A percentile compares a stretch with the other conserved stretches of the same genome.
Evolutionary conservation across 306 rosid genomes (phyloP).

Genomic region (Quercus berberidifolia): DNA sequence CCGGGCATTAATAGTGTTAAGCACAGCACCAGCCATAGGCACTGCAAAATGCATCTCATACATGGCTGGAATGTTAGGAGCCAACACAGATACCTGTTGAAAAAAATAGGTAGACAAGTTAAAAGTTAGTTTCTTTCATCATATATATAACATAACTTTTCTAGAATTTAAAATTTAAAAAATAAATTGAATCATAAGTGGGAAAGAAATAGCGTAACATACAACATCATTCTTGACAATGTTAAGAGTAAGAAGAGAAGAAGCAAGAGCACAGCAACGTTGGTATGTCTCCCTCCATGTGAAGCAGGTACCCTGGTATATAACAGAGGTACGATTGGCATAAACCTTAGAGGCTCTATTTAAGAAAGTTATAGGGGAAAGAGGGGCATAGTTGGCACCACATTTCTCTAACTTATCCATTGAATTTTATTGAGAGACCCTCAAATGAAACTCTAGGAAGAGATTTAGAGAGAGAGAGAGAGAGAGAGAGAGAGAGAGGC

Average conservation of each 20-base stretch:
- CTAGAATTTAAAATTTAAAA: no score
- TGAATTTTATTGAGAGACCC: neutral
- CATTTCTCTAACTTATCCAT: conserved; percentile 68
- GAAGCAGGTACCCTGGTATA: conserved; percentile 58
- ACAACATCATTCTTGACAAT: conserved; percentile 57
- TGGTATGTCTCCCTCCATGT: conserved; percentile 75
- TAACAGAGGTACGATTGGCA: conserved; percentile 52
- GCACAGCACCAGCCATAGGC: conserved; percentile 88
- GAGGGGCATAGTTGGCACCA: conserved; percentile 54
- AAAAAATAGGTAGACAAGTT: neutral
- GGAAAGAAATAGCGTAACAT: conserved; percentile 14
- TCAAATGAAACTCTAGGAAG: no score
- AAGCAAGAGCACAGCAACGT: conserved; percentile 82
- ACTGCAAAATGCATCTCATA: conserved; percentile 98
- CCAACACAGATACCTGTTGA: conserved; percentile 72
- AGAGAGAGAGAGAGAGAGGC: neutral
- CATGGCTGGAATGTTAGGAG: conserved; percentile 90
- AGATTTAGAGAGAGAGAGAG: neutral
- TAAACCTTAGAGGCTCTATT: conserved; percentile 61
- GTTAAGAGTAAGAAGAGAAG: conserved; percentile 66
- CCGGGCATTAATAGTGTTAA: conserved; percentile 79
- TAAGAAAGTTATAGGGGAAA: conserved; percentile 70
- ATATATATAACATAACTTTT: no score
- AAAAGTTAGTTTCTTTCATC: neutral
- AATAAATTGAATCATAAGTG: neutral